phyloP scores from a whole-genome alignment of 306 rosid genomes.

The Inga laurina region DNA sequence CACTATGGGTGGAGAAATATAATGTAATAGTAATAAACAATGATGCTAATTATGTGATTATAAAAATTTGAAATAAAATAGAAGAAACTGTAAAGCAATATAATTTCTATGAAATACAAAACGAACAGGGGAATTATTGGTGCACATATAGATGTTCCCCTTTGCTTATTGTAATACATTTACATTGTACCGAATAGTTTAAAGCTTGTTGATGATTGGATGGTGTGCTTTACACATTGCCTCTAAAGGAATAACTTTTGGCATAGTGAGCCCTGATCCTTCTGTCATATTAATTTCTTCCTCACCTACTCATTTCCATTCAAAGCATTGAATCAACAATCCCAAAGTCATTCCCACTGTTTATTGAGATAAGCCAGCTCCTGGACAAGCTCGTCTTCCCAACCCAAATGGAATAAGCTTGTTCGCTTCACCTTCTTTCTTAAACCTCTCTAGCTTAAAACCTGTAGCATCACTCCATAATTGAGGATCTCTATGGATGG shows the following conservation, averaged over 20 bases:
- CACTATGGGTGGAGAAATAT: no score
- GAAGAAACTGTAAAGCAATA: no score
- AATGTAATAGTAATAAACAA: no score
- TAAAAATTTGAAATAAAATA: no score
- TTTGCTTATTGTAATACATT: no score
- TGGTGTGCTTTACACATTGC: conserved; percentile 49
- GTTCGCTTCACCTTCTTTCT: conserved; percentile 27
- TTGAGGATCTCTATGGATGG: conserved; percentile 54
- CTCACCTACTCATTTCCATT: conserved; percentile 39
- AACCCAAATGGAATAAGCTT: conserved; percentile 56
- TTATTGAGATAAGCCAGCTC: conserved; percentile 39
- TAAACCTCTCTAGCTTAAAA: conserved; percentile 60
- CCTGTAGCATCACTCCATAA: conserved; percentile 43
- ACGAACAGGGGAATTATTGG: no score
- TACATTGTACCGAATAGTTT: no score
- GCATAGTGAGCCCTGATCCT: conserved; percentile 35
- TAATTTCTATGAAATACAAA: no score
- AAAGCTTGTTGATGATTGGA: neutral
- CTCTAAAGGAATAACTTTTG: conserved; percentile 36
- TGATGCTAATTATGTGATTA: no score
- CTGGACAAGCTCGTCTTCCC: conserved; percentile 58
- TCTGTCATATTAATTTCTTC: conserved; percentile 45
- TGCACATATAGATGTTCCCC: no score
- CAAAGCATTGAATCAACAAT: conserved; percentile 51
- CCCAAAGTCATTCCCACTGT: conserved; percentile 39